These are phyloP conservation scores for Nyctanthes arbortristis DNA, from an alignment of 257 asterid genomes.

Conservation along the genomic window DNA sequence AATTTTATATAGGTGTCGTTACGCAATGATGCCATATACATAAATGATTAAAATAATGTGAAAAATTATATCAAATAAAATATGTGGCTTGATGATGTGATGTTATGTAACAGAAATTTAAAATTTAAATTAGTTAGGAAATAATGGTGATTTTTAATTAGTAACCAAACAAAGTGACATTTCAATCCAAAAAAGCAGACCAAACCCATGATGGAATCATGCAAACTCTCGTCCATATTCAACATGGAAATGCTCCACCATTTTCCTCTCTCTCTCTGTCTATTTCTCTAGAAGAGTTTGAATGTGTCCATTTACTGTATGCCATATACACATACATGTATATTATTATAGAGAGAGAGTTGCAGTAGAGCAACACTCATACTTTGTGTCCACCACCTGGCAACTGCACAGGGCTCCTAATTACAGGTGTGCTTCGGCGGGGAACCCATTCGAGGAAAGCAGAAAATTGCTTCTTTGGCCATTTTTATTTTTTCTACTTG, in stretches of 20 bases:
- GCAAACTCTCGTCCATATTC: neutral
- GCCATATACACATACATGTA: neutral
- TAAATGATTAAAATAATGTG: too few species aligned
- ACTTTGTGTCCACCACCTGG: conserved; percentile 32
- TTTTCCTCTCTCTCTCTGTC: neutral
- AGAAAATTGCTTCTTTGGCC: too few species aligned
- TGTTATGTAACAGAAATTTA: too few species aligned
- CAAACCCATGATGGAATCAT: conserved; percentile 4
- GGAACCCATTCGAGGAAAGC: neutral
- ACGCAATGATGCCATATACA: too few species aligned
- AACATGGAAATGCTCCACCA: neutral
- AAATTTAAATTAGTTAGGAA: too few species aligned
- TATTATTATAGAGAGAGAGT: neutral
- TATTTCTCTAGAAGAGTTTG: too few species aligned
- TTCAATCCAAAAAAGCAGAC: neutral
- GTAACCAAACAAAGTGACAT: too few species aligned
- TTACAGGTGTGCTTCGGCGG: conserved; percentile 31
- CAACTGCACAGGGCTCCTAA: conserved; percentile 27
- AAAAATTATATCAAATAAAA: too few species aligned
- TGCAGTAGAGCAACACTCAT: neutral
- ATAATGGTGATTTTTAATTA: too few species aligned
- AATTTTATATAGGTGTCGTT: too few species aligned
- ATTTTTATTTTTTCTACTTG: too few species aligned
- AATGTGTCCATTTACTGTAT: neutral
- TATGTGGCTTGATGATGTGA: too few species aligned